These are phyloP conservation scores for Teunomyces pallodes DNA, from an alignment of 805 yeast genomes.

Conservation along the genomic window DNA sequence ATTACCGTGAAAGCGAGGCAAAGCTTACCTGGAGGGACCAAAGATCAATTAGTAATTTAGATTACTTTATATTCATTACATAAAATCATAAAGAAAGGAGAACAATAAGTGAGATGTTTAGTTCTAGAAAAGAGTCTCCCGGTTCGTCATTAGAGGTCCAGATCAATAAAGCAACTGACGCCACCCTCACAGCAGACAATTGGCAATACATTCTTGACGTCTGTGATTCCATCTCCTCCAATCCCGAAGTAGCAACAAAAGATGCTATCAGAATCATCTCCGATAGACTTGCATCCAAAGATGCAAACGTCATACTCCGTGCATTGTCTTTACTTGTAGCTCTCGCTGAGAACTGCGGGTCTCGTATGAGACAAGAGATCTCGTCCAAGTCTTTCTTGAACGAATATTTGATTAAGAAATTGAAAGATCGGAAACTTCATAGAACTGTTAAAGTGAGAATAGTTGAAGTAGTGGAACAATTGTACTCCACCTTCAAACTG, in stretches of 20 bases:
- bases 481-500: constrained; percentile 57
- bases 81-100: background rate
- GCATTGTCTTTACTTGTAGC: constrained; percentile 36
- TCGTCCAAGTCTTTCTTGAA: constrained; percentile 36
- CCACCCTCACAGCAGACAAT: constrained; percentile 39
- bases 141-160: constrained; percentile 3
- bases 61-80: background rate
- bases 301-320: constrained; percentile 41
- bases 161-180: constrained; percentile 39
- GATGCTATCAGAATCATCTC: constrained; percentile 27
- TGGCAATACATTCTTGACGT: constrained; percentile 45
- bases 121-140: background rate
- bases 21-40: too few species aligned
- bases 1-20: background rate
- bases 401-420: constrained; percentile 33
- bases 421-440: constrained; percentile 62
- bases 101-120: background rate
- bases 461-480: constrained; percentile 64
- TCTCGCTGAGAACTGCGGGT: constrained; percentile 45
- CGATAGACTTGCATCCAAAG: constrained; percentile 25
- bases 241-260: constrained; percentile 38
- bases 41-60: background rate
- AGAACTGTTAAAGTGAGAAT: constrained; percentile 61
- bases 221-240: constrained; percentile 34
- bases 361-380: constrained; percentile 43